Conservation (phyloP, 2,329 filamentous ascomycete species). For the Pestalotiopsis sp. region DNA sequence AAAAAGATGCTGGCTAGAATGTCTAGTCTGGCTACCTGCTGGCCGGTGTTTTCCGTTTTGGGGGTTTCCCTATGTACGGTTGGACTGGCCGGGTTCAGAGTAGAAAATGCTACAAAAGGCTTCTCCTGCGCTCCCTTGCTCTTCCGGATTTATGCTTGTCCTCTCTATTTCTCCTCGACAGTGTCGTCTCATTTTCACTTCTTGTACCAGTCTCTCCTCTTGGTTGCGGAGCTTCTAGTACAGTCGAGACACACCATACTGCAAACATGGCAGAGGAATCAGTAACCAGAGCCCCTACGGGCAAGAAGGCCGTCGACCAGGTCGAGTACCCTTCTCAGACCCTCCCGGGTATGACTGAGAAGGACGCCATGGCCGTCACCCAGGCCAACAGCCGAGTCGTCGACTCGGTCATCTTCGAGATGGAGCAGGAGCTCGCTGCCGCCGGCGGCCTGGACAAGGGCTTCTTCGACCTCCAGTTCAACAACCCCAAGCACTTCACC, state of each 20-base stretch:
- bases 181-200: not conserved
- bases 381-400: constrained; percentile 37
- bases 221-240: not conserved
- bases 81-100: no score
- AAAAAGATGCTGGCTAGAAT: not conserved
- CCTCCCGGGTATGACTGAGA: constrained; percentile 27
- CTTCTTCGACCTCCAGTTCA: constrained; percentile 60
- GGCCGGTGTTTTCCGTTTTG: not conserved
- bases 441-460: constrained; percentile 32
- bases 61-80: not conserved
- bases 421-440: constrained; percentile 42
- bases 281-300: not conserved
- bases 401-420: constrained; percentile 40
- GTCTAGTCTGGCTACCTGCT: not conserved
- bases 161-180: not conserved
- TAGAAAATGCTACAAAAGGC: not conserved
- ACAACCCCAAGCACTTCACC: constrained; percentile 67
- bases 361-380: constrained; percentile 39
- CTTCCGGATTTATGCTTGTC: not conserved
- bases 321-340: constrained; percentile 24
- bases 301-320: constrained; percentile 20
- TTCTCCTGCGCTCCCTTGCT: not conserved
- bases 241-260: not conserved
- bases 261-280: constrained; percentile 10
- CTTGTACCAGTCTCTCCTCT: not conserved